Conservation (phyloP, 75 land plant species). For the Selaginella tamariscina region DNA sequence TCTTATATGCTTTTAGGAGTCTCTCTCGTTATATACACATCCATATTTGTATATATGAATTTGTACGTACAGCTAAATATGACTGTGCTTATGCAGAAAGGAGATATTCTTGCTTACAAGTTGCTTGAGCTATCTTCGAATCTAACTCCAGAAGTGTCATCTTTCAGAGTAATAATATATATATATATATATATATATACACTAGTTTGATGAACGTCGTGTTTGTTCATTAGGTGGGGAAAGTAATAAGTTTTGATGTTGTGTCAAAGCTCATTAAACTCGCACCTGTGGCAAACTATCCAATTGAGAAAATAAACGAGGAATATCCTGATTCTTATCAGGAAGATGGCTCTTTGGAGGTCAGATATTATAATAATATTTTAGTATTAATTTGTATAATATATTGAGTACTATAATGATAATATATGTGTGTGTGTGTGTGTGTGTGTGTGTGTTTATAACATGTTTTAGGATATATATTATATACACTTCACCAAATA, state of each 20-base stretch:
- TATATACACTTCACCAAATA: too few relatives aligned
- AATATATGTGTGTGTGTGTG: too few relatives aligned
- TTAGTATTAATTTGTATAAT: too few relatives aligned
- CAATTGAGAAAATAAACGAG: background rate
- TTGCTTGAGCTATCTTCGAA: background rate
- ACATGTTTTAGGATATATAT: too few relatives aligned
- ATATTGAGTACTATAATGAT: too few relatives aligned
- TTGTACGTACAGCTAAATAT: background rate
- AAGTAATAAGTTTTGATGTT: background rate
- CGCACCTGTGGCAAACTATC: background rate
- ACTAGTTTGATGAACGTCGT: too few relatives aligned
- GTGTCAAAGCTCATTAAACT: background rate
- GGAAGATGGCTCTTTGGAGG: background rate
- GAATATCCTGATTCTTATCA: background rate
- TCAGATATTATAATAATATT: too few relatives aligned
- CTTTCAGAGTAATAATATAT: background rate
- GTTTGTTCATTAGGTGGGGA: background rate
- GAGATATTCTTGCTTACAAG: background rate
- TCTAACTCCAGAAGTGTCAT: background rate
- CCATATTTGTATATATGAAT: too few relatives aligned
- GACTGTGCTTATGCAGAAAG: background rate
- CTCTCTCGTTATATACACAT: too few relatives aligned
- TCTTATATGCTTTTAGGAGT: too few relatives aligned
- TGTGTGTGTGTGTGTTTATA: too few relatives aligned
- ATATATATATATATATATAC: too few relatives aligned